phyloP scores from a whole-genome alignment of 768 basidiomycete species.

The Serendipita sp. region DNA sequence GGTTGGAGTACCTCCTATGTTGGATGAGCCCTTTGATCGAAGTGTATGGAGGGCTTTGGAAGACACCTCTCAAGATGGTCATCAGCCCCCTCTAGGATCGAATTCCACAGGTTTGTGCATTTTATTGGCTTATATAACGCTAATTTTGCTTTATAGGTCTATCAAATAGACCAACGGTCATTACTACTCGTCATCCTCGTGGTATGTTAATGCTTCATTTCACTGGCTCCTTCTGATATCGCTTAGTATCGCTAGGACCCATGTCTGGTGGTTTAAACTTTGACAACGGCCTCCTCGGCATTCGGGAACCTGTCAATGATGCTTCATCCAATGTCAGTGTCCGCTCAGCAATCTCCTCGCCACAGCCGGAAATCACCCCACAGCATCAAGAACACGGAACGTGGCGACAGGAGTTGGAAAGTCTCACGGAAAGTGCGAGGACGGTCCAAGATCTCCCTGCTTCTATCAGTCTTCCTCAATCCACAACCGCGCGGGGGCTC shows the following conservation, averaged over 20 bases:
- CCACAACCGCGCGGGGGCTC: too few species aligned
- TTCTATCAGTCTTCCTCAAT: background rate
- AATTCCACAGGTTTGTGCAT: too few species aligned
- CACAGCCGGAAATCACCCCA: background rate
- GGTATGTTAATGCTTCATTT: too few species aligned
- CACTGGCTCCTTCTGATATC: too few species aligned
- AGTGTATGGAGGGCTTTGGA: background rate
- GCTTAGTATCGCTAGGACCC: background rate
- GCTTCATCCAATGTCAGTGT: background rate
- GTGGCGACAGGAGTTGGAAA: background rate
- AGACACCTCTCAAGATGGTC: background rate
- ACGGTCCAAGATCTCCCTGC: background rate
- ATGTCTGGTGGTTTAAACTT: background rate
- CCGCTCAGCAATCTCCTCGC: background rate
- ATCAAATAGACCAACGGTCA: too few species aligned
- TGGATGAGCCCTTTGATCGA: slow-evolving; percentile 1
- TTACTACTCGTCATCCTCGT: too few species aligned
- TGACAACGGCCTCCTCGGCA: background rate
- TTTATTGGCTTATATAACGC: too few species aligned
- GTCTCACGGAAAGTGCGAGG: background rate
- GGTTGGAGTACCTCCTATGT: background rate
- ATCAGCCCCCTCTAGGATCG: too few species aligned
- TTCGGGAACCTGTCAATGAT: background rate
- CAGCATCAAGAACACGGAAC: background rate
- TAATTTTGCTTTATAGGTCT: too few species aligned